Base-by-base conservation (phyloP, 768 basidiomycete species). In the Atractiella rhizophila region DNA sequence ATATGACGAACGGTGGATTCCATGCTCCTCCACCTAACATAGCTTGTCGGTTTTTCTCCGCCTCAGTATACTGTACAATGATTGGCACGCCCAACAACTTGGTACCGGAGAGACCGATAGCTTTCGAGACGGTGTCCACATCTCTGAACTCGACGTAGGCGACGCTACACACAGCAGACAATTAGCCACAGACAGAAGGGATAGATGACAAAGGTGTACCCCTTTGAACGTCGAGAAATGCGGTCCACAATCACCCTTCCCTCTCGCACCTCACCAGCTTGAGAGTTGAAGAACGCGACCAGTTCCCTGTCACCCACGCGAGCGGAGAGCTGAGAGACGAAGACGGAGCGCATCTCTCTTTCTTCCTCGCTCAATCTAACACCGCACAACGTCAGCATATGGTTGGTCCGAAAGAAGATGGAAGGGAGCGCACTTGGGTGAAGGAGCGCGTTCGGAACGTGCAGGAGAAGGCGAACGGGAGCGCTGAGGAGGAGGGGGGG, bases 61-160 rank as follows among this genome's bases (percentile, higher is more conserved):
- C 76, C 66, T 98, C 91, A 50, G 88, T 96, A 48, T 81, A 70
- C 59, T 91, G 83, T 35, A 98, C 80, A 64, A 80, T 76, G 52
- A 98, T 83, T 40, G 91, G 91, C 41, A 96, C 68, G 53, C 91
- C 91, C 81, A 98, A 86, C 47, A 98, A 85, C 45, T 88, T 73
- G 35, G 86, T 91, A 53, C 91, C 91, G 56, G 76, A 75, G 43
- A 96, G 68, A 49, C 68, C 66, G 49, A 98, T 61, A 28, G 91
- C 91, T 57, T 79, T 81, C 53, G 80, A 76, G 51, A 98, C 88
- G 43, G 76, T 65, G 45, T 86, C 83, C 52, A 91, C 70, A 41
- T 77, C 64, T 54, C 78, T 72, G 60, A 98, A 80, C 63, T 98
- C 91, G 54, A 98, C 86, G 58, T 98, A 98, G 47, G 81, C 91